Evolutionary conservation across 805 yeast species (phyloP).

Genomic region (Nakazawaea peltata): DNA sequence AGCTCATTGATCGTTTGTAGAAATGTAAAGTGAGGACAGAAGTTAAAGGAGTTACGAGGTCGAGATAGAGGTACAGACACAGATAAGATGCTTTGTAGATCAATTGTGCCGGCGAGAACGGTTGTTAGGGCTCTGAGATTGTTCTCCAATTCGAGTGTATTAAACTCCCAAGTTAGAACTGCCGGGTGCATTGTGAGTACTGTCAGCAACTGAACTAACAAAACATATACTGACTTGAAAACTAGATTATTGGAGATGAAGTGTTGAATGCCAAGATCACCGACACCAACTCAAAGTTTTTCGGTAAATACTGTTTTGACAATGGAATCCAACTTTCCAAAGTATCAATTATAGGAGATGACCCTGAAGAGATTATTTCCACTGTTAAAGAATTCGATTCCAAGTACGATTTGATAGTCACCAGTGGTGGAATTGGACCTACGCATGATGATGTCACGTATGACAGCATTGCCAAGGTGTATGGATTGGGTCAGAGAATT

Average conservation of each 20-base stretch:
- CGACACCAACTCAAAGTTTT: slow-evolving; percentile 69
- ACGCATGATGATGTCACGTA: slow-evolving; percentile 90
- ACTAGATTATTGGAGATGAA: slow-evolving; percentile 72
- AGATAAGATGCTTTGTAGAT: too few species aligned
- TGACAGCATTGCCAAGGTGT: slow-evolving; percentile 63
- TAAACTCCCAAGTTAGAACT: slow-evolving; percentile 1
- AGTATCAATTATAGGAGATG: slow-evolving; percentile 74
- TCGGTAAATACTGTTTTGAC: slow-evolving; percentile 63
- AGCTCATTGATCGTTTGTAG: too few species aligned
- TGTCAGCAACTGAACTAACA: neutral
- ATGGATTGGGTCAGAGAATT: slow-evolving; percentile 36
- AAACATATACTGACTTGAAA: neutral
- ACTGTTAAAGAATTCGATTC: slow-evolving; percentile 35
- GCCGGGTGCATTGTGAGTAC: slow-evolving; percentile 10
- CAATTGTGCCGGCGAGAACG: neutral
- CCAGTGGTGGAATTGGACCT: slow-evolving; percentile 76
- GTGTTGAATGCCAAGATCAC: slow-evolving; percentile 77
- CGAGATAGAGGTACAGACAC: too few species aligned
- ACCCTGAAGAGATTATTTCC: slow-evolving; percentile 53
- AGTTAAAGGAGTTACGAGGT: too few species aligned
- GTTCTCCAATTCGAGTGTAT: neutral
- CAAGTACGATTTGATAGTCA: slow-evolving; percentile 59
- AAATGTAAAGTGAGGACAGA: too few species aligned
- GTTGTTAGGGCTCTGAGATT: neutral
- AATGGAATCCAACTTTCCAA: slow-evolving; percentile 60